phyloP scores from a whole-genome alignment of 257 asterid genomes.

The Galeopsis tetrahit region DNA sequence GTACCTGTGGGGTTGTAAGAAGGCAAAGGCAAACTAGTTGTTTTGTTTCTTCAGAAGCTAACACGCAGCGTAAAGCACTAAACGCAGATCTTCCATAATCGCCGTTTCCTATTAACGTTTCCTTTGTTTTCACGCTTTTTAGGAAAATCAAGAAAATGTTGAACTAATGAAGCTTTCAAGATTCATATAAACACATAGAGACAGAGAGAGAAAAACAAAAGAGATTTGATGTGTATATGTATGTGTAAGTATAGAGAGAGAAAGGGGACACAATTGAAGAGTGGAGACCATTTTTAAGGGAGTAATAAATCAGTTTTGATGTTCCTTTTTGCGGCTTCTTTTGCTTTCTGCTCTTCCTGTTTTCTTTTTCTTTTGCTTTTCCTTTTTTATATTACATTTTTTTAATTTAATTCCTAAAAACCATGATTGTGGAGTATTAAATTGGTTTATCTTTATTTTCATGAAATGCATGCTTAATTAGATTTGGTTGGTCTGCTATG shows the following conservation, averaged over 20 bases:
- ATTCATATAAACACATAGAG: not conserved
- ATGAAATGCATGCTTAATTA: too few relatives aligned
- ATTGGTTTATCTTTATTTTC: not conserved
- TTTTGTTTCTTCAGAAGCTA: conserved; percentile 57
- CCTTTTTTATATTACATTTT: not conserved
- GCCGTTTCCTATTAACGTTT: conserved; percentile 24
- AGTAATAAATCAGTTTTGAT: conserved; percentile 43
- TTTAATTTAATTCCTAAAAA: not conserved
- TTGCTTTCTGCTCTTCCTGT: conserved; percentile 46
- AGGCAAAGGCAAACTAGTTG: conserved; percentile 47
- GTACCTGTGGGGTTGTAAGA: conserved; percentile 41
- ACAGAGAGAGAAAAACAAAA: not conserved
- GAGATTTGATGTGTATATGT: conserved; percentile 29
- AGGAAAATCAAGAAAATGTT: conserved; percentile 17
- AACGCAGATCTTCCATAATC: conserved; percentile 65
- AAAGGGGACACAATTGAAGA: conserved; percentile 47
- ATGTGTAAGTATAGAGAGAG: conserved; percentile 33
- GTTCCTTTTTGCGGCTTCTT: conserved; percentile 46
- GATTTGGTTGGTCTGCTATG: too few relatives aligned
- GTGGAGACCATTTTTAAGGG: conserved; percentile 60
- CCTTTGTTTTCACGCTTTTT: conserved; percentile 23
- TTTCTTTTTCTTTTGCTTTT: conserved; percentile 33
- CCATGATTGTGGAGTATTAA: not conserved
- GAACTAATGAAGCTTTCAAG: conserved; percentile 14
- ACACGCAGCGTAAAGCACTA: conserved; percentile 75